A percentile compares a stretch with the other conserved stretches of the same genome.
phyloP scores from a whole-genome alignment of 371 early-diverging fungal genomes.

The Blakeslea trispora region DNA sequence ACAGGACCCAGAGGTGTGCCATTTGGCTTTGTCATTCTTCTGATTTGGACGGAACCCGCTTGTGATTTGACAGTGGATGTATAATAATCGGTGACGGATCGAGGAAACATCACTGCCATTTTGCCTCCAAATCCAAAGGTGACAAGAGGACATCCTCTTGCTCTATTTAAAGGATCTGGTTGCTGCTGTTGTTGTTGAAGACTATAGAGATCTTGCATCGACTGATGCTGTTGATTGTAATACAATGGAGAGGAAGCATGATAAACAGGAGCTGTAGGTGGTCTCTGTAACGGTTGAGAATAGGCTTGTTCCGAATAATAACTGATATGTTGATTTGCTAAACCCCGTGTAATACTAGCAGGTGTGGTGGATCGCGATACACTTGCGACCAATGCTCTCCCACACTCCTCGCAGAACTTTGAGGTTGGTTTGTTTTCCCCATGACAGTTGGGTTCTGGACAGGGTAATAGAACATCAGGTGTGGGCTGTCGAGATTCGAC shows the following conservation, averaged over 20 bases:
- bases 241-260: constrained; percentile 13
- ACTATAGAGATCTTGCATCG: constrained; percentile 26
- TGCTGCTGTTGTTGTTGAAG: constrained; percentile 8
- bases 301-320: constrained; percentile 1
- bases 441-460: constrained; percentile 60
- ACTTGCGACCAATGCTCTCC: constrained; percentile 54
- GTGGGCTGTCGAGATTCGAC: constrained; percentile 26
- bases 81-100: constrained; percentile 50
- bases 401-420: constrained; percentile 78
- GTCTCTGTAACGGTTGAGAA: constrained; percentile 18
- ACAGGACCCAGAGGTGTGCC: constrained; percentile 48
- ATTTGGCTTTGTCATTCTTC: constrained; percentile 37
- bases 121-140: constrained; percentile 90
- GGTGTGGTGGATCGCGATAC: constrained; percentile 53
- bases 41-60: constrained; percentile 61
- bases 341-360: constrained; percentile 17
- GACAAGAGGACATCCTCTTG: constrained; percentile 72
- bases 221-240: constrained; percentile 19
- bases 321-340: constrained; percentile 17
- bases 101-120: constrained; percentile 76
- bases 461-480: constrained; percentile 43
- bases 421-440: constrained; percentile 66
- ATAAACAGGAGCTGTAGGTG: constrained; percentile 28
- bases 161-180: constrained; percentile 68
- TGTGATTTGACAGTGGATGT: constrained; percentile 54